These are phyloP conservation scores for Carex parvula DNA, from an alignment of 176 grass and related monocot genomes.

Conservation along the genomic window DNA sequence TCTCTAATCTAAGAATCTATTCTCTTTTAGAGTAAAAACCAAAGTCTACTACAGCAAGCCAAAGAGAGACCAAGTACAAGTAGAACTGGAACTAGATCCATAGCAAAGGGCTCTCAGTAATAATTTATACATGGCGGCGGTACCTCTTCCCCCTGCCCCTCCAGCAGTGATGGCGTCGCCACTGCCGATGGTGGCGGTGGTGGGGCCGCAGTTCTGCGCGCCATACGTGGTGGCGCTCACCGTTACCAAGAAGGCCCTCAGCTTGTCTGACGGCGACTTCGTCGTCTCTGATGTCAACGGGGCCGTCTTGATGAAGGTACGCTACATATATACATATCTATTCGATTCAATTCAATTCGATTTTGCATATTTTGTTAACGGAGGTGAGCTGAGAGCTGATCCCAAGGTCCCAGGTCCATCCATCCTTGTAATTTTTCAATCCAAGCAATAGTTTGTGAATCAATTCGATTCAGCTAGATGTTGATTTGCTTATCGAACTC, in stretches of 20 bases:
- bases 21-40: no score
- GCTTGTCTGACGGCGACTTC: constrained; percentile 63
- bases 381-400: no score
- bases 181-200: constrained; percentile 34
- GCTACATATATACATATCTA: no score
- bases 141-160: no score
- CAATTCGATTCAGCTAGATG: neutral
- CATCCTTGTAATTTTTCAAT: neutral
- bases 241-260: constrained; percentile 54
- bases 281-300: constrained; percentile 62
- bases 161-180: neutral
- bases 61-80: no score
- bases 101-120: no score
- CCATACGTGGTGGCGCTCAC: constrained; percentile 57
- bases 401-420: neutral
- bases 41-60: no score
- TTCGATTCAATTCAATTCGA: neutral
- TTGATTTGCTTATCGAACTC: neutral
- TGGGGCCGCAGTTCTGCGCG: constrained; percentile 51
- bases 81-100: no score
- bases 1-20: no score
- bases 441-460: neutral
- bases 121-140: no score
- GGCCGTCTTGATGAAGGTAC: constrained; percentile 39
- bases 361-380: neutral